Evolutionary conservation across 2,329 filamentous ascomycete species (phyloP).

Genomic region (Aspergillus sp.): DNA sequence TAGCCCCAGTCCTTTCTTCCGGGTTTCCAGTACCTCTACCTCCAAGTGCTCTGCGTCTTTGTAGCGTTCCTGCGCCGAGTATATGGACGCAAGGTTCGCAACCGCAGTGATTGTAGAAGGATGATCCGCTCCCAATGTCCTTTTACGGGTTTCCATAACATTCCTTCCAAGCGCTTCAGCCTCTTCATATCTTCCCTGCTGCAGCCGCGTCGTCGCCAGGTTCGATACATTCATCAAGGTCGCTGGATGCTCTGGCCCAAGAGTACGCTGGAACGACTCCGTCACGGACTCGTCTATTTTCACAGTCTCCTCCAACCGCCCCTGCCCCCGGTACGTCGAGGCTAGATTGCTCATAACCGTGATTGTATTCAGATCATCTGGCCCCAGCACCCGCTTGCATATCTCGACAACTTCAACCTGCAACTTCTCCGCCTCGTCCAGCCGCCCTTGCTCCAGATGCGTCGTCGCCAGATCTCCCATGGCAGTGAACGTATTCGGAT

Average conservation of each 20-base stretch:
- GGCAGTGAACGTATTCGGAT: not conserved
- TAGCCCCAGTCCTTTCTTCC: not conserved
- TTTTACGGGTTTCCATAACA: not conserved
- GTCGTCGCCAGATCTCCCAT: not conserved
- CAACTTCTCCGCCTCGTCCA: not conserved
- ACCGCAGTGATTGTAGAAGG: not conserved
- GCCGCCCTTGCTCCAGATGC: not conserved
- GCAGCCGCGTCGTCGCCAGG: not conserved
- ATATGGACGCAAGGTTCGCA: not conserved
- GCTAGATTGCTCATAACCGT: not conserved
- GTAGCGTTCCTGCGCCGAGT: not conserved
- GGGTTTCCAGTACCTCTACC: not conserved
- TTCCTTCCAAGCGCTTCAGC: not conserved
- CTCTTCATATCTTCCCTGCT: not conserved
- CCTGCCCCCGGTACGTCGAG: not conserved
- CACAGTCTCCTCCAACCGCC: not conserved
- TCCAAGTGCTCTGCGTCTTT: not conserved
- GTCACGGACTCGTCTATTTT: not conserved
- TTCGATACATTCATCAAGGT: not conserved
- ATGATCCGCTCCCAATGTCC: not conserved
- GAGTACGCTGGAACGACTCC: not conserved
- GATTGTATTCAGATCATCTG: not conserved
- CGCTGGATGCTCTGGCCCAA: not conserved
- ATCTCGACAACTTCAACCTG: not conserved
- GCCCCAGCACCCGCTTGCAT: not conserved